Conservation (phyloP, 1,139 yeast species). For the Hyphopichia khmerensis region DNA sequence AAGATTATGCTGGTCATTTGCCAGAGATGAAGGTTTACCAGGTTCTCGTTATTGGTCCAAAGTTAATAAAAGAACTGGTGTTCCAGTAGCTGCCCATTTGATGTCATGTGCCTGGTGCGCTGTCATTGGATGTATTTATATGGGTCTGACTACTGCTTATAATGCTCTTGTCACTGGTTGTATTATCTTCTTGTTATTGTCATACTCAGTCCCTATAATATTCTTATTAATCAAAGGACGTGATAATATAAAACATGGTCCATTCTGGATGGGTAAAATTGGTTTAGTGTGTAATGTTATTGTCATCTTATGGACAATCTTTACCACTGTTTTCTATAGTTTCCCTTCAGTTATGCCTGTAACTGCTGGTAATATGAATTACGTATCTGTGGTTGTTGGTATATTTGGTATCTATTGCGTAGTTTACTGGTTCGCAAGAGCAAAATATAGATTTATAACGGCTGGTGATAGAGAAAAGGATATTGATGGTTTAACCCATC, state of each 20-base stretch:
- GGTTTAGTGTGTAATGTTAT: conserved; percentile 23
- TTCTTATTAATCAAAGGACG: conserved; percentile 35
- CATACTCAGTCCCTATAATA: conserved; percentile 33
- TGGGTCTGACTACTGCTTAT: conserved; percentile 44
- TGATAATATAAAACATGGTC: conserved; percentile 35
- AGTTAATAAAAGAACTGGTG: conserved; percentile 29
- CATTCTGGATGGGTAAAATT: conserved; percentile 49
- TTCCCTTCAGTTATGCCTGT: conserved; percentile 49
- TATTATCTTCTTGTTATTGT: conserved; percentile 33
- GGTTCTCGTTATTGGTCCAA: conserved; percentile 34
- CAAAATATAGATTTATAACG: conserved; percentile 29
- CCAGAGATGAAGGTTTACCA: conserved; percentile 60
- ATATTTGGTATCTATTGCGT: conserved; percentile 31
- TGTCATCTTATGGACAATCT: conserved; percentile 37
- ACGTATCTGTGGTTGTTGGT: conserved; percentile 41
- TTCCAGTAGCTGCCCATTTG: conserved; percentile 37
- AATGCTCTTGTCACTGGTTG: conserved; percentile 41
- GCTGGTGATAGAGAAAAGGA: conserved; percentile 22
- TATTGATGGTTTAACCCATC: conserved; percentile 24
- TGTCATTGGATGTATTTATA: conserved; percentile 38
- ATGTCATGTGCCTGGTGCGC: conserved; percentile 37
- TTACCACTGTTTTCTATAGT: conserved; percentile 41
- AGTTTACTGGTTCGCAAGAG: conserved; percentile 40
- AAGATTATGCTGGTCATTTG: conserved; percentile 77
- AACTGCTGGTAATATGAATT: conserved; percentile 44